Evolutionary conservation across 1,284 basidiomycete species (phyloP).

Genomic region (Meira miltonrushii): DNA sequence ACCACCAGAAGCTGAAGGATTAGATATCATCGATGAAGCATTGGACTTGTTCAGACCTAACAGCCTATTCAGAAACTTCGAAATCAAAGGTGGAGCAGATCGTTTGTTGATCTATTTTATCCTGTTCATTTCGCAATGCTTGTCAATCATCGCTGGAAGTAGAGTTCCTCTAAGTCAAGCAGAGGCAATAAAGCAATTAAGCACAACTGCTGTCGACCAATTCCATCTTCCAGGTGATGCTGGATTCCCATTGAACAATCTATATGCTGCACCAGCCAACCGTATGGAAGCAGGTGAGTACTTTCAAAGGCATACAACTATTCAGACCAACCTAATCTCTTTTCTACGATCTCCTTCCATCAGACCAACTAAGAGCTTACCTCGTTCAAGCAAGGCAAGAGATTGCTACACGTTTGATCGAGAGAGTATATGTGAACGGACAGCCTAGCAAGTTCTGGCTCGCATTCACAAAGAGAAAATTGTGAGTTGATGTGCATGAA

Average conservation of each 20-base stretch:
- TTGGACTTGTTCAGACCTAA: constrained; percentile 97
- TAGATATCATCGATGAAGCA: constrained; percentile 93
- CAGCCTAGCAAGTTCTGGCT: constrained; percentile 99
- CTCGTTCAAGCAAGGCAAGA: constrained; percentile 89
- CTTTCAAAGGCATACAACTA: not conserved
- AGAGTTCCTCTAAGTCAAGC: constrained; percentile 55
- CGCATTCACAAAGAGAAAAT: constrained; percentile 67
- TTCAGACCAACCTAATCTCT: not conserved
- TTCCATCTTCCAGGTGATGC: constrained; percentile 95
- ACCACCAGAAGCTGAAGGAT: constrained; percentile 67
- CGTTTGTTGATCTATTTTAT: constrained; percentile 92
- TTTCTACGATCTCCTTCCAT: not conserved
- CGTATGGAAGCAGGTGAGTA: constrained; percentile 75
- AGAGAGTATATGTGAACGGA: constrained; percentile 77
- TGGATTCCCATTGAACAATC: constrained; percentile 83
- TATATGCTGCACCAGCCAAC: constrained; percentile 76
- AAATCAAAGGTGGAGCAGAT: constrained; percentile 96
- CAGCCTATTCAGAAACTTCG: constrained; percentile 98
- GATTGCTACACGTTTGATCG: constrained; percentile 75
- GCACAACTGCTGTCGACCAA: constrained; percentile 79
- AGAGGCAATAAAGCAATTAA: constrained; percentile 81
- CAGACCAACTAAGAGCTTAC: constrained; percentile 83
- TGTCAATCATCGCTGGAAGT: constrained; percentile 58
- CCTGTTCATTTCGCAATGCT: constrained; percentile 95
- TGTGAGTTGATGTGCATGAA: constrained; percentile 24